phyloP scores from a whole-genome alignment of 257 asterid species.

The Plectranthus barbatus region DNA sequence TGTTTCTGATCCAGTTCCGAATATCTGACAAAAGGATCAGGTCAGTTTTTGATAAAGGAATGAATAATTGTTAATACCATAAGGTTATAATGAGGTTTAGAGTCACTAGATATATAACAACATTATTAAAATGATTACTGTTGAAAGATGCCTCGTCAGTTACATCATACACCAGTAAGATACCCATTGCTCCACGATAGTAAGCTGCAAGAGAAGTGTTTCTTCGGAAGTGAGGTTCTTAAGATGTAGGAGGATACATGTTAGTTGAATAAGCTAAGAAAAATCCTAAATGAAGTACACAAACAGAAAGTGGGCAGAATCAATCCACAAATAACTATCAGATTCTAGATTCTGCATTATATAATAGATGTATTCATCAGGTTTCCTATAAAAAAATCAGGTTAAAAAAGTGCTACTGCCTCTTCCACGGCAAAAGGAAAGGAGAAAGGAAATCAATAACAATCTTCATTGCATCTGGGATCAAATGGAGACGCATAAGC shows the following conservation, averaged over 20 bases:
- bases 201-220: slow-evolving; percentile 33
- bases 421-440: neutral
- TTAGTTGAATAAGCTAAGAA: neutral
- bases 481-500: neutral
- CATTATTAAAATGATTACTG: no score
- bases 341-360: no score
- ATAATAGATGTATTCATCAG: neutral
- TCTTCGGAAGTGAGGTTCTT: neutral
- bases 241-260: neutral
- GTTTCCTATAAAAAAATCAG: no score
- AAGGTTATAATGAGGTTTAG: neutral
- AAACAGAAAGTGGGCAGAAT: neutral
- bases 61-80: neutral
- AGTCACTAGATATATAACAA: neutral
- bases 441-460: neutral
- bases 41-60: slow-evolving; percentile 9
- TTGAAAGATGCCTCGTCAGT: slow-evolving; percentile 74
- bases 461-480: neutral
- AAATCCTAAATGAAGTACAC: neutral
- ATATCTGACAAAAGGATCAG: slow-evolving; percentile 38
- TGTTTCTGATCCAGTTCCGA: slow-evolving; percentile 77
- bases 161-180: slow-evolving; percentile 74
- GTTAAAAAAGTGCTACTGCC: neutral
- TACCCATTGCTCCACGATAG: slow-evolving; percentile 90
- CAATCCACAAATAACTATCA: no score